Evolutionary conservation across 2,329 filamentous ascomycete species (phyloP).

Genomic region (Whalleya microplaca): DNA sequence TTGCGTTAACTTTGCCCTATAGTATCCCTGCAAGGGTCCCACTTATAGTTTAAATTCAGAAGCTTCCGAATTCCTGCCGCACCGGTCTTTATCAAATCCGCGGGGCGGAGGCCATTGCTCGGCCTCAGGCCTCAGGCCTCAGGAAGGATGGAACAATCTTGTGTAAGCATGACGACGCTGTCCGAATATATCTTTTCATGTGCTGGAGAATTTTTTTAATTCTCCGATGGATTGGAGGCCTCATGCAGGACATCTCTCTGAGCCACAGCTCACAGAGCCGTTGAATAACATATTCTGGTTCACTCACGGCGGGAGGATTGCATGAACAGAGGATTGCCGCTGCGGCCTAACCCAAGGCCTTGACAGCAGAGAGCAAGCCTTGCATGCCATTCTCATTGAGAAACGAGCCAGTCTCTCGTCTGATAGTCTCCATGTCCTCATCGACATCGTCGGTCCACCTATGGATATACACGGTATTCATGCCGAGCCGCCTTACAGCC

Average conservation of each 20-base stretch:
- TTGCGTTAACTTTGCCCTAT: conserved; percentile 14
- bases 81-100: conserved; percentile 15
- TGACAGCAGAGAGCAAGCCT: conserved; percentile 14
- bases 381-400: conserved; percentile 24
- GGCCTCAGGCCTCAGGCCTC: not conserved
- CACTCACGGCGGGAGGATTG: conserved; percentile 12
- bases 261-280: conserved; percentile 12
- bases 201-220: conserved; percentile 10
- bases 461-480: conserved; percentile 56
- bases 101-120: conserved; percentile 3
- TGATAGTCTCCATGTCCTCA: conserved; percentile 48
- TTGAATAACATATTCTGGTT: conserved; percentile 8
- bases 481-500: conserved; percentile 50
- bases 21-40: conserved; percentile 4
- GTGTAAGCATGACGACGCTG: conserved; percentile 7
- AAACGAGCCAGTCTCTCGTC: conserved; percentile 44
- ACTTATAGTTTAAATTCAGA: conserved; percentile 1
- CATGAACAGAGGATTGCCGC: conserved; percentile 2
- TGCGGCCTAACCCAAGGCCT: conserved; percentile 12
- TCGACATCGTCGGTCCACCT: conserved; percentile 57
- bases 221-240: conserved; percentile 16
- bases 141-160: not conserved
- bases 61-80: conserved; percentile 13
- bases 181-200: conserved; percentile 7
- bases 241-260: conserved; percentile 19